Conservation (phyloP, 106 monocot genomes). For the Platanthera zijinensis region DNA sequence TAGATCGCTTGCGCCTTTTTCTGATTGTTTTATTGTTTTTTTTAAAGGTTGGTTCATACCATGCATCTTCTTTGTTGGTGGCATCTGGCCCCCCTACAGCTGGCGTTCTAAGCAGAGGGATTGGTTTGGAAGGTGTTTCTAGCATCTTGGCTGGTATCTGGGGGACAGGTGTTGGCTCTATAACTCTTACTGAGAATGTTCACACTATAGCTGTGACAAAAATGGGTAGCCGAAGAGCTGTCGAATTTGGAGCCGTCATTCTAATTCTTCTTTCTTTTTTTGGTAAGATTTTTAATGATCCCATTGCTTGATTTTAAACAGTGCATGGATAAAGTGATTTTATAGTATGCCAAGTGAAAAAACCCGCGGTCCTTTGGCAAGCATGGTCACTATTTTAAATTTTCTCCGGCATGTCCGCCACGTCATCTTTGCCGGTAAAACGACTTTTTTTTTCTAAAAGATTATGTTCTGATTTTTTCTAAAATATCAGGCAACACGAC, state of each 20-base stretch:
- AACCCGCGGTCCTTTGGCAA: background rate
- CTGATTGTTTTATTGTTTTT: background rate
- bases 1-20: background rate
- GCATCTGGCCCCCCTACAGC: conserved; percentile 82
- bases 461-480: too few species aligned
- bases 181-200: conserved; percentile 91
- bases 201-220: conserved; percentile 98
- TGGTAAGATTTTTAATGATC: conserved; percentile 36
- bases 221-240: conserved; percentile 93
- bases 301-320: conserved; percentile 6
- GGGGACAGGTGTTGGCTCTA: conserved; percentile 91
- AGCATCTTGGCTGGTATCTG: conserved; percentile 78
- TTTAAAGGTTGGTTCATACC: conserved; percentile 86
- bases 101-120: conserved; percentile 90
- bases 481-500: too few species aligned
- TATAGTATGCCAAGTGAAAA: background rate
- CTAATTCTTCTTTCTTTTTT: conserved; percentile 76
- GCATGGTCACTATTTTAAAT: background rate
- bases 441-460: too few species aligned
- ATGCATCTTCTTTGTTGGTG: conserved; percentile 89
- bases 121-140: conserved; percentile 81
- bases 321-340: background rate
- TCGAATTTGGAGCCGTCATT: conserved; percentile 76
- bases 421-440: too few species aligned
- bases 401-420: too few species aligned